Conservation (phyloP, 176 grass and related monocot species). For the Rhipidocladum racemiflorum region DNA sequence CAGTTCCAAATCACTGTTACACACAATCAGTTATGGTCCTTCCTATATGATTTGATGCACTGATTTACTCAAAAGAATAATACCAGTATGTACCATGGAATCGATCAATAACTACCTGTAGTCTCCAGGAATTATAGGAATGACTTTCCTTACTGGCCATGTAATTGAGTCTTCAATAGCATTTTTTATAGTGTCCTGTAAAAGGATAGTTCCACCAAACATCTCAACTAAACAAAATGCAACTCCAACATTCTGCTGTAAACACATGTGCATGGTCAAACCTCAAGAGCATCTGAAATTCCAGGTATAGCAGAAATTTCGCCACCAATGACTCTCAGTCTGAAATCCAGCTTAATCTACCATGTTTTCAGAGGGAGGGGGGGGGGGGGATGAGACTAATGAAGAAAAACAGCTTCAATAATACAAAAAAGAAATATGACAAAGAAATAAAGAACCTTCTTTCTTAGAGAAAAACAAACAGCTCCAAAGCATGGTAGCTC, state of each 20-base stretch:
- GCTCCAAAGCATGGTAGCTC: slow-evolving; percentile 91
- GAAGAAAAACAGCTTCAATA: not conserved
- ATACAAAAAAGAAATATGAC: not conserved
- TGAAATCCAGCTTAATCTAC: slow-evolving; percentile 99
- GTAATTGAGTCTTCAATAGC: slow-evolving; percentile 91
- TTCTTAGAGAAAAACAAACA: slow-evolving; percentile 88
- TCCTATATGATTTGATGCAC: slow-evolving; percentile 4
- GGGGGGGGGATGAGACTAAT: not conserved
- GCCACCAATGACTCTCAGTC: slow-evolving; percentile 83
- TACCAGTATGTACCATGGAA: slow-evolving; percentile 3
- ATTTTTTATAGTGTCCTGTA: slow-evolving; percentile 88
- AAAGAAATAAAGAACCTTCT: slow-evolving; percentile 63
- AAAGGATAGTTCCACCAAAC: slow-evolving; percentile 18
- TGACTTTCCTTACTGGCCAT: slow-evolving; percentile 92
- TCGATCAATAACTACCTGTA: slow-evolving; percentile 62
- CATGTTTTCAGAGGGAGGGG: not conserved
- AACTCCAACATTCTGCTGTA: slow-evolving; percentile 6
- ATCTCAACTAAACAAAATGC: slow-evolving; percentile 20
- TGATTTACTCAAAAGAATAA: not conserved
- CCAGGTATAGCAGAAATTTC: slow-evolving; percentile 89
- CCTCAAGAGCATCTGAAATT: slow-evolving; percentile 93
- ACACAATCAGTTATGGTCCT: slow-evolving; percentile 17
- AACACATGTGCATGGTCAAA: slow-evolving; percentile 25
- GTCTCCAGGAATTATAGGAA: slow-evolving; percentile 95
- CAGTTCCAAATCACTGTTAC: slow-evolving; percentile 81